Conservation (phyloP, 176 grass and related monocot species). For the Paspalum vaginatum region DNA sequence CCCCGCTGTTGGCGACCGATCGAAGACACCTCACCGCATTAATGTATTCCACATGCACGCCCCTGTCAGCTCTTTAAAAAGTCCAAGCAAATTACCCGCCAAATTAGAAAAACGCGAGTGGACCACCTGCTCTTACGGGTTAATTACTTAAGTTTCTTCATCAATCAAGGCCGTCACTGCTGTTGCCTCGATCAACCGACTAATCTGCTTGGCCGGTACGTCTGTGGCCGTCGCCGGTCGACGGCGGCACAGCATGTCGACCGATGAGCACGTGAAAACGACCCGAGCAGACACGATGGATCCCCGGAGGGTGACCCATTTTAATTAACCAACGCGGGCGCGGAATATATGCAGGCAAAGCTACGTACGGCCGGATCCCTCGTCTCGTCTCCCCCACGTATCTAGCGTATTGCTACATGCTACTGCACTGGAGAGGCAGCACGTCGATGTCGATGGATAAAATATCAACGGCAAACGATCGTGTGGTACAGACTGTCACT, state of each 20-base stretch:
- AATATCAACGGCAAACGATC: too few relatives aligned
- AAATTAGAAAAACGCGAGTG: neutral
- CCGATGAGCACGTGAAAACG: neutral
- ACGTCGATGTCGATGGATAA: too few relatives aligned
- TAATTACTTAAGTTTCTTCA: neutral
- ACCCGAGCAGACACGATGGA: neutral
- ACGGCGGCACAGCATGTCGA: neutral
- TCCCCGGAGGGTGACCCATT: too few relatives aligned
- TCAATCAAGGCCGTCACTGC: neutral
- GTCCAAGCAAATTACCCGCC: neutral
- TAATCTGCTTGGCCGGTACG: neutral
- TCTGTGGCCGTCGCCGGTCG: conserved; percentile 7
- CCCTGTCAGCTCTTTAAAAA: neutral
- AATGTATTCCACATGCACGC: neutral
- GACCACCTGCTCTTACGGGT: neutral
- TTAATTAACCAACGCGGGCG: too few relatives aligned
- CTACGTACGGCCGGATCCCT: too few relatives aligned
- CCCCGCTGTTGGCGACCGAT: neutral
- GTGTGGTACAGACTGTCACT: too few relatives aligned
- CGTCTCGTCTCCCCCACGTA: too few relatives aligned
- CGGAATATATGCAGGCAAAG: too few relatives aligned
- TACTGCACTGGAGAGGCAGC: too few relatives aligned
- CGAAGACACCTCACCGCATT: neutral
- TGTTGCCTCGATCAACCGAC: neutral
- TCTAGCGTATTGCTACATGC: too few relatives aligned